Conservation (phyloP, 495 filamentous ascomycete genomes). For the Trichocladium uniseriatum region DNA sequence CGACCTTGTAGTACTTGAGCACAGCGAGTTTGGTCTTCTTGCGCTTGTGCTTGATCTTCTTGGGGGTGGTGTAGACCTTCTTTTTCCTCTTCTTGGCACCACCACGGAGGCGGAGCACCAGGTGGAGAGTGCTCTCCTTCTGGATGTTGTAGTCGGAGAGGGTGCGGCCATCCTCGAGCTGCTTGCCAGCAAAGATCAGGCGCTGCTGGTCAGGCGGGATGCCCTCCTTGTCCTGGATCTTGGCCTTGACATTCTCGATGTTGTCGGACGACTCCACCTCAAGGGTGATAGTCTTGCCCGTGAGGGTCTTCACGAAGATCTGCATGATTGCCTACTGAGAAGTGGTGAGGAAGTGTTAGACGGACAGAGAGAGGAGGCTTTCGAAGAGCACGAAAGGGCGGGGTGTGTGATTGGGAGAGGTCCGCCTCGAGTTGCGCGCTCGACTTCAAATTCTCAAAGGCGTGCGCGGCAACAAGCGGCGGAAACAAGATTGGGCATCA, state of each 20-base stretch:
- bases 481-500: constrained; percentile 24
- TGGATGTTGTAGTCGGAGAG: constrained; percentile 99
- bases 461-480: constrained; percentile 3
- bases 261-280: constrained; percentile 99
- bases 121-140: constrained; percentile 99
- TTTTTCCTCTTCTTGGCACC: constrained; percentile 99
- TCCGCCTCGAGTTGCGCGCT: constrained; percentile 3
- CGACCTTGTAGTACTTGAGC: constrained; percentile 99
- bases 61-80: constrained; percentile 99
- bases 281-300: constrained; percentile 99
- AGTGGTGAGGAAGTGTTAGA: constrained; percentile 27
- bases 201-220: constrained; percentile 99
- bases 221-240: constrained; percentile 95
- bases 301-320: constrained; percentile 99
- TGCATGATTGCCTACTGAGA: constrained; percentile 68
- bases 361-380: constrained; percentile 12
- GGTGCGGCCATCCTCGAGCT: constrained; percentile 98
- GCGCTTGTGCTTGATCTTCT: constrained; percentile 99
- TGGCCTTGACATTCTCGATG: constrained; percentile 99
- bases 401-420: neutral
- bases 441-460: neutral
- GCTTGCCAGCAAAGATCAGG: constrained; percentile 99
- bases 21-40: constrained; percentile 99
- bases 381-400: too few relatives aligned
- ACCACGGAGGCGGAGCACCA: constrained; percentile 94